Percentiles rank a stretch among this genome's conserved stretches.
These are phyloP conservation scores for Curvularia spicifera DNA, from an alignment of 2,329 filamentous ascomycete species.

Conservation along the genomic window DNA sequence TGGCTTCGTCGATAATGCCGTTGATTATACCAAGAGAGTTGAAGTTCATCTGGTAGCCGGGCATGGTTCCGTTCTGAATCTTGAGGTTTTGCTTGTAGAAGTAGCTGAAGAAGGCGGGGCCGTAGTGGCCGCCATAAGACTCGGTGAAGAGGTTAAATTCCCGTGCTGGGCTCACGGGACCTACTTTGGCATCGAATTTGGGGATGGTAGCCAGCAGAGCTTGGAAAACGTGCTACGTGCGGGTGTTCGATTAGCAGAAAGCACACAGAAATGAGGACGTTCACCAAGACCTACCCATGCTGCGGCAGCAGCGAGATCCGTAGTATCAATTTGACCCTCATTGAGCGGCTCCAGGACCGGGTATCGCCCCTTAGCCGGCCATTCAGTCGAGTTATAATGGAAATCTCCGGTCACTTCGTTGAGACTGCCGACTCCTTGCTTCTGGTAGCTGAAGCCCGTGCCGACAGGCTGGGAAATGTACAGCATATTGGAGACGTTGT, in stretches of 20 bases:
- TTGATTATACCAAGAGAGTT: constrained; percentile 62
- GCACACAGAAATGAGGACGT: neutral
- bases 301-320: constrained; percentile 61
- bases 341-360: constrained; percentile 54
- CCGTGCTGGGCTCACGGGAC: constrained; percentile 46
- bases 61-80: constrained; percentile 58
- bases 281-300: constrained; percentile 43
- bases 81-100: constrained; percentile 64
- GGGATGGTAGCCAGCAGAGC: constrained; percentile 31
- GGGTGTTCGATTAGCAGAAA: neutral
- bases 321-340: constrained; percentile 60
- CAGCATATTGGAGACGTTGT: constrained; percentile 64
- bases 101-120: constrained; percentile 62
- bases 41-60: constrained; percentile 60
- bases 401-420: constrained; percentile 53
- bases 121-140: constrained; percentile 58
- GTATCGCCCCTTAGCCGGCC: constrained; percentile 55
- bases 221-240: constrained; percentile 30
- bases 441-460: constrained; percentile 59
- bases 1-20: constrained; percentile 52
- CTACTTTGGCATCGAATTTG: constrained; percentile 43
- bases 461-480: constrained; percentile 68
- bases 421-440: constrained; percentile 28
- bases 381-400: constrained; percentile 53
- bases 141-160: constrained; percentile 64